Conservation (phyloP, 768 basidiomycete species). For the Russula sp. region DNA sequence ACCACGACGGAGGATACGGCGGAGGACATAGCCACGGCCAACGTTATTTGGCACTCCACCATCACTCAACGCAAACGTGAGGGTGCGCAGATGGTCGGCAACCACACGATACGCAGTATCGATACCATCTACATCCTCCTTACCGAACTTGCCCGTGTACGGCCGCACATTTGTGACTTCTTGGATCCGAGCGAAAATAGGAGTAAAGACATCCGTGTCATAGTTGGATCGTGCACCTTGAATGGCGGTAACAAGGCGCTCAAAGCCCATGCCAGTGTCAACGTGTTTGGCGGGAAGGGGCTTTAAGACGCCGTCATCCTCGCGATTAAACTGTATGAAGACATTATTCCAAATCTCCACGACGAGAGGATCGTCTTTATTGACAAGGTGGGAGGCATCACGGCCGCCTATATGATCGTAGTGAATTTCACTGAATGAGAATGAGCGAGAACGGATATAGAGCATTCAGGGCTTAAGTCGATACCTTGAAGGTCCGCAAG, state of each 20-base stretch:
- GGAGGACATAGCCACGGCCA: conserved; percentile 94
- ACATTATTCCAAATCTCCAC: conserved; percentile 99
- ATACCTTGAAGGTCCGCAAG: conserved; percentile 94
- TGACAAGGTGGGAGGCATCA: conserved; percentile 89
- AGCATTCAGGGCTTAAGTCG: conserved; percentile 18
- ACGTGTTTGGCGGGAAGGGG: conserved; percentile 89
- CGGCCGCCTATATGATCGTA: conserved; percentile 98
- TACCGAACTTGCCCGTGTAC: conserved; percentile 89
- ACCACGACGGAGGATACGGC: conserved; percentile 89
- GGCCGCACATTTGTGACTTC: conserved; percentile 84
- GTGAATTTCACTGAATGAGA: conserved; percentile 76
- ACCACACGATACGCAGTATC: conserved; percentile 98
- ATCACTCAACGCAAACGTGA: conserved; percentile 94
- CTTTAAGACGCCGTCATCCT: conserved; percentile 78
- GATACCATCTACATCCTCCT: conserved; percentile 92
- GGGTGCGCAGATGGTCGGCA: conserved; percentile 92
- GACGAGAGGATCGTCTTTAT: conserved; percentile 94
- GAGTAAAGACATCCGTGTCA: conserved; percentile 93
- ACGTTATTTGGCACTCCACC: conserved; percentile 96
- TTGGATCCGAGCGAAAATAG: conserved; percentile 84
- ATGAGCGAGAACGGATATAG: background rate
- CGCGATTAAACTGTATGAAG: conserved; percentile 98
- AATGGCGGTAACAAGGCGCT: conserved; percentile 90
- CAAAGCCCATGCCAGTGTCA: conserved; percentile 99
- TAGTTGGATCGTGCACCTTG: conserved; percentile 95